These are phyloP conservation scores for Nigrospora osmanthi DNA, from an alignment of 2,329 filamentous ascomycete genomes.

Conservation along the genomic window DNA sequence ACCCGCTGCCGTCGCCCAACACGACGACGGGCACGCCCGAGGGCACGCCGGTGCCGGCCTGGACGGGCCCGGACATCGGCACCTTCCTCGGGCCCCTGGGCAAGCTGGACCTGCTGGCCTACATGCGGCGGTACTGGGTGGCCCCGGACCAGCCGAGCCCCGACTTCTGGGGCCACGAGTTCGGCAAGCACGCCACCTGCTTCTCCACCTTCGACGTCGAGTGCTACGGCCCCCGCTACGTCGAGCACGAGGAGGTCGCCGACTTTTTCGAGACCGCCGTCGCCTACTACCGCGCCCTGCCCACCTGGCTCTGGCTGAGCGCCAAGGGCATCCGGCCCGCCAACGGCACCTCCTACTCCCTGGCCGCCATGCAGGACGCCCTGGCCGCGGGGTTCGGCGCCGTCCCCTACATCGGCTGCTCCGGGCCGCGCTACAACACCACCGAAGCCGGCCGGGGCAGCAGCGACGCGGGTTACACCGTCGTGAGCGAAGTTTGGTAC, in stretches of 20 bases:
- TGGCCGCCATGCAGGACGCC: slow-evolving; percentile 41
- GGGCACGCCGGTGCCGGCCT: slow-evolving; percentile 47
- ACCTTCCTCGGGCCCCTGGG: slow-evolving; percentile 52
- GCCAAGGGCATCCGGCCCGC: slow-evolving; percentile 45
- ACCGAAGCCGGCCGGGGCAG: slow-evolving; percentile 48
- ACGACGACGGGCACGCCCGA: slow-evolving; percentile 49
- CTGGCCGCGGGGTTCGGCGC: slow-evolving; percentile 43
- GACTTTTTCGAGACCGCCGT: slow-evolving; percentile 57
- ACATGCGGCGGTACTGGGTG: slow-evolving; percentile 62
- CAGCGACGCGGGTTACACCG: slow-evolving; percentile 47
- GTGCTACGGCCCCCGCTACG: slow-evolving; percentile 55
- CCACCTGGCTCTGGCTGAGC: slow-evolving; percentile 54
- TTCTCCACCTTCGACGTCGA: slow-evolving; percentile 56
- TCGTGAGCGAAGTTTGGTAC: slow-evolving; percentile 58
- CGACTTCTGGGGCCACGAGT: slow-evolving; percentile 61
- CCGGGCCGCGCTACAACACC: slow-evolving; percentile 51
- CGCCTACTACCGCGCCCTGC: slow-evolving; percentile 47
- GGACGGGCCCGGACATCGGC: slow-evolving; percentile 48
- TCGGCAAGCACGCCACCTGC: slow-evolving; percentile 62
- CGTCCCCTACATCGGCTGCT: slow-evolving; percentile 53
- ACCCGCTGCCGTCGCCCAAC: slow-evolving; percentile 53
- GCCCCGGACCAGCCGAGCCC: slow-evolving; percentile 46
- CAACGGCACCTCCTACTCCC: slow-evolving; percentile 49
- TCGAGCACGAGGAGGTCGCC: slow-evolving; percentile 48
- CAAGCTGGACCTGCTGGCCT: slow-evolving; percentile 51